Evolutionary conservation across 129 eudicot genomes (phyloP).

Genomic region (Artemisia tridentata): DNA sequence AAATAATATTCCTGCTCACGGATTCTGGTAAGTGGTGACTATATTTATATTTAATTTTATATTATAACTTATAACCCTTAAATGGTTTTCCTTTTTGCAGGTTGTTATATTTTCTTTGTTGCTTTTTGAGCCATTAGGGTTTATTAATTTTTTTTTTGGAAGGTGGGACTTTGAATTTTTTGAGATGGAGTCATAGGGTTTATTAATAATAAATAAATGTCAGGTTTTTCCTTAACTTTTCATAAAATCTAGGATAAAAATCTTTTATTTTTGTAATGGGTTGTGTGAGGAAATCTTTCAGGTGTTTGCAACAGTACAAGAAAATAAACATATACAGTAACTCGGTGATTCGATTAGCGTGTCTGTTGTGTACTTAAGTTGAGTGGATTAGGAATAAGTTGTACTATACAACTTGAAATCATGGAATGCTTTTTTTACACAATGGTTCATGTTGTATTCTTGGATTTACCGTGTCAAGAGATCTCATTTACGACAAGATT

Average conservation of each 20-base stretch:
- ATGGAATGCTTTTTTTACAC: slow-evolving; percentile 24
- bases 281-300: slow-evolving; percentile 27
- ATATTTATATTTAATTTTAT: not conserved
- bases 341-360: slow-evolving; percentile 19
- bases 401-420: slow-evolving; percentile 32
- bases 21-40: slow-evolving; percentile 27
- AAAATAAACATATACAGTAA: slow-evolving; percentile 16
- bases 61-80: not conserved
- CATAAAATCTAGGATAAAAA: not conserved
- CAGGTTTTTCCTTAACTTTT: slow-evolving; percentile 8
- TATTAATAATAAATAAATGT: slow-evolving; percentile 16
- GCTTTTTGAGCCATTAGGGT: slow-evolving; percentile 35
- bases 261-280: not conserved
- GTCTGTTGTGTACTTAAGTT: slow-evolving; percentile 23
- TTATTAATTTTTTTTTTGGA: too few relatives aligned
- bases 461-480: slow-evolving; percentile 27
- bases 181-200: too few relatives aligned
- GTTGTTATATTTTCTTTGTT: slow-evolving; percentile 13
- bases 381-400: slow-evolving; percentile 19
- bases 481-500: not conserved
- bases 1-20: slow-evolving; percentile 4
- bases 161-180: too few relatives aligned
- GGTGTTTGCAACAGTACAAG: slow-evolving; percentile 24
- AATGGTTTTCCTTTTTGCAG: slow-evolving; percentile 10
- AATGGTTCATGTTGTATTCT: slow-evolving; percentile 26